phyloP scores from a whole-genome alignment of 2,329 filamentous ascomycete species.

The Aureobasidium sp. region DNA sequence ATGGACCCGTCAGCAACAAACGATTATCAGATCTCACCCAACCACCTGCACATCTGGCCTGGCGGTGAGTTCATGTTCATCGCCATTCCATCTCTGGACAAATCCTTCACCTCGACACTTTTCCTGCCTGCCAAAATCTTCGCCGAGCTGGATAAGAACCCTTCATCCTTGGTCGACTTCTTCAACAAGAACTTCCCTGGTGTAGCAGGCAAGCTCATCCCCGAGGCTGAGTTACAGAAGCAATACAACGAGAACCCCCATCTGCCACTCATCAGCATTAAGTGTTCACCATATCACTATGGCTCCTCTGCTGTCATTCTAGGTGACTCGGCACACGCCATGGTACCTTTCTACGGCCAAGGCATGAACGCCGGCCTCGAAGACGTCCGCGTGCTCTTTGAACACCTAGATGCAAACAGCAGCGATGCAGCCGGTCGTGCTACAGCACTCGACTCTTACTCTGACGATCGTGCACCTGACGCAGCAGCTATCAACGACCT shows the following conservation, averaged over 20 bases:
- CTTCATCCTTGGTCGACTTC: constrained; percentile 55
- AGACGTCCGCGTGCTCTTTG: constrained; percentile 83
- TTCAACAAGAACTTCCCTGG: constrained; percentile 84
- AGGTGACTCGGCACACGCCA: constrained; percentile 91
- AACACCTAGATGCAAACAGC: constrained; percentile 62
- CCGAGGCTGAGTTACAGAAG: constrained; percentile 55
- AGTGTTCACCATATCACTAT: constrained; percentile 83
- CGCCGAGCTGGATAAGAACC: constrained; percentile 54
- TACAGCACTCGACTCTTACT: constrained; percentile 63
- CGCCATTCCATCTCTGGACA: constrained; percentile 80
- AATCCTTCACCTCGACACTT: constrained; percentile 88
- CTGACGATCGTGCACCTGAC: constrained; percentile 62
- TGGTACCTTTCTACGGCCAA: constrained; percentile 98
- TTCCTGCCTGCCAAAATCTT: constrained; percentile 73
- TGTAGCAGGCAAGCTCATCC: constrained; percentile 60
- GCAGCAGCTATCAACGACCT: constrained; percentile 88
- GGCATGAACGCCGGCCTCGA: constrained; percentile 97
- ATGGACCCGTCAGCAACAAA: constrained; percentile 43
- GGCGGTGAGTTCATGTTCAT: constrained; percentile 97
- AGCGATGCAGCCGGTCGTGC: constrained; percentile 29
- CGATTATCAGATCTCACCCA: constrained; percentile 72
- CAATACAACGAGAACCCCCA: constrained; percentile 81
- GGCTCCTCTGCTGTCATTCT: constrained; percentile 69
- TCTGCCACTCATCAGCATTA: constrained; percentile 85
- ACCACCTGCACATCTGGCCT: constrained; percentile 97